phyloP scores from a whole-genome alignment of 768 basidiomycete species.

The Lactifluus piperatus region DNA sequence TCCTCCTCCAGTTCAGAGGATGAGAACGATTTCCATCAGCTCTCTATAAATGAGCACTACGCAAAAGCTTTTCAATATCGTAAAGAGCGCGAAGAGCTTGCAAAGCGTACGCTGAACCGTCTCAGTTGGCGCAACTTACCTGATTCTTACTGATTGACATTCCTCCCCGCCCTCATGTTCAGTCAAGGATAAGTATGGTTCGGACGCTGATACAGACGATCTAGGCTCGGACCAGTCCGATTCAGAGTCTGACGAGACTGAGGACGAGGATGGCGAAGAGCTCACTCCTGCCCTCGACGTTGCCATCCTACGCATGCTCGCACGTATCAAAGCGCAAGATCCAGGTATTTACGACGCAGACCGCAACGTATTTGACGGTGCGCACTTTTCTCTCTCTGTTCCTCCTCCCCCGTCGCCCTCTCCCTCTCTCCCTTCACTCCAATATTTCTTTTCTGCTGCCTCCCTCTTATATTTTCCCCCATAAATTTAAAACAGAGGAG shows the following conservation, averaged over 20 bases:
- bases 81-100: constrained; percentile 81
- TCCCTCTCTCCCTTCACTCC: too few species aligned
- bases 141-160: not conserved
- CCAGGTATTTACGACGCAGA: constrained; percentile 73
- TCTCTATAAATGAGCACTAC: constrained; percentile 67
- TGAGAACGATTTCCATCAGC: constrained; percentile 33
- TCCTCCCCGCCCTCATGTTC: constrained; percentile 6
- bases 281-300: constrained; percentile 90
- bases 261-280: constrained; percentile 93
- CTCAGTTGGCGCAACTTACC: too few species aligned
- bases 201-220: constrained; percentile 50
- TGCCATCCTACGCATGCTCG: constrained; percentile 87
- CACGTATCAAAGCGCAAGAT: constrained; percentile 72
- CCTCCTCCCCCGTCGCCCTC: not conserved
- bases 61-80: constrained; percentile 77
- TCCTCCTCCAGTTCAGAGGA: constrained; percentile 24
- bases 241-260: constrained; percentile 71
- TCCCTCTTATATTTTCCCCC: not conserved
- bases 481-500: constrained; percentile 46
- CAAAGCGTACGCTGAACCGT: constrained; percentile 49
- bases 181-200: constrained; percentile 89
- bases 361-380: constrained; percentile 75
- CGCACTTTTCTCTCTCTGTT: not conserved
- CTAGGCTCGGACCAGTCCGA: constrained; percentile 37
- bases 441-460: not conserved